Conservation (phyloP, 2,329 filamentous ascomycete species). For the Fusarium sambucinum region DNA sequence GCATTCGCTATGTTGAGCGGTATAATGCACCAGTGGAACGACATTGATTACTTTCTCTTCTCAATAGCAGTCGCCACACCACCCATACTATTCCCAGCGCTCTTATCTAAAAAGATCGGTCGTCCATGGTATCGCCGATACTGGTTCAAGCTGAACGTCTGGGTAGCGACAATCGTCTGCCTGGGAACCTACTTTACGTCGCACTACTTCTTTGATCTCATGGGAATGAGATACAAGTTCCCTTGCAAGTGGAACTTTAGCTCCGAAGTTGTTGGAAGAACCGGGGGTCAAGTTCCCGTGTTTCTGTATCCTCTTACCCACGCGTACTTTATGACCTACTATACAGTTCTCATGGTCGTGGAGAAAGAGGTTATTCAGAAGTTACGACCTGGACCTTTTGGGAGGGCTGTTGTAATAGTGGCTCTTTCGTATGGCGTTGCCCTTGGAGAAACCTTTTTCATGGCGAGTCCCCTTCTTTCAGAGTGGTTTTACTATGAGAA, state of each 20-base stretch:
- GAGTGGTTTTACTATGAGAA: constrained; percentile 9
- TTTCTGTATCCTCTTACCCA: constrained; percentile 20
- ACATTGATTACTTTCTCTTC: constrained; percentile 11
- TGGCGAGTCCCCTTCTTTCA: constrained; percentile 10
- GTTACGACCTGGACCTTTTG: neutral
- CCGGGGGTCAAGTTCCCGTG: constrained; percentile 1
- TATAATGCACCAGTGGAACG: neutral
- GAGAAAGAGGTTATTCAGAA: neutral
- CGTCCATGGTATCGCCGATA: constrained; percentile 16
- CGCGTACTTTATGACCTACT: constrained; percentile 22
- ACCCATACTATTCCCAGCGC: constrained; percentile 4
- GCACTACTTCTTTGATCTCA: constrained; percentile 23
- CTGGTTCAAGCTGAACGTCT: constrained; percentile 20
- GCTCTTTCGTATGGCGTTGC: constrained; percentile 5
- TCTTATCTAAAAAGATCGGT: neutral
- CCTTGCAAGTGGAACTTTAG: constrained; percentile 8
- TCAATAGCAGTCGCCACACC: constrained; percentile 8
- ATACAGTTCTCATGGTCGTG: neutral
- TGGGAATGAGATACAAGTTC: constrained; percentile 18
- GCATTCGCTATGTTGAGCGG: constrained; percentile 14
- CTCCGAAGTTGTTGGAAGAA: constrained; percentile 7
- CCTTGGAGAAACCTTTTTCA: constrained; percentile 9
- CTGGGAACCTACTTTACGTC: constrained; percentile 9
- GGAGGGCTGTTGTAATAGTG: neutral
- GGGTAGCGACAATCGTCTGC: neutral